Percentiles rank a stretch among this genome's conserved stretches.
phyloP scores from a whole-genome alignment of 2,329 filamentous ascomycete genomes.

The Rasamsonia emersonii region DNA sequence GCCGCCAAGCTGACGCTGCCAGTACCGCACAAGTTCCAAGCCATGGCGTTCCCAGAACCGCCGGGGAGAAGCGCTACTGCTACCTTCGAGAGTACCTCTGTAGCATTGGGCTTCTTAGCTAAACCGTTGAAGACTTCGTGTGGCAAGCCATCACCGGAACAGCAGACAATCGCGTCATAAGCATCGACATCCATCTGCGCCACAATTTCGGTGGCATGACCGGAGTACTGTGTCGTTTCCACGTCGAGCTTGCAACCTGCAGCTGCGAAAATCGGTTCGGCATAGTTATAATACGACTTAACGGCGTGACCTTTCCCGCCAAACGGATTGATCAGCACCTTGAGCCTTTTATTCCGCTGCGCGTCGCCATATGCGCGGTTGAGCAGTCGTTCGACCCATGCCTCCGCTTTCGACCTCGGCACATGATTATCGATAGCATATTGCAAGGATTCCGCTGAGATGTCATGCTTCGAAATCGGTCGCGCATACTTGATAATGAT shows the following conservation, averaged over 20 bases:
- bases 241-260: conserved; percentile 70
- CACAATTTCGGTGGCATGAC: conserved; percentile 71
- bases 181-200: conserved; percentile 66
- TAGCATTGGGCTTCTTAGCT: conserved; percentile 65
- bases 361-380: conserved; percentile 61
- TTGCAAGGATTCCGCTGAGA: conserved; percentile 53
- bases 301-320: conserved; percentile 72
- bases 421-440: conserved; percentile 52
- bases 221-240: conserved; percentile 59
- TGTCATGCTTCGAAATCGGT: conserved; percentile 48
- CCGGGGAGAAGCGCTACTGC: conserved; percentile 84
- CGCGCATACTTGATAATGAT: conserved; percentile 67
- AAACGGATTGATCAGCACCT: conserved; percentile 84
- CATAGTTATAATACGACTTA: conserved; percentile 64
- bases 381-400: conserved; percentile 59
- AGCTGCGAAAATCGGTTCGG: conserved; percentile 73
- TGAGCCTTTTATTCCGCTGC: conserved; percentile 65
- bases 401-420: conserved; percentile 40
- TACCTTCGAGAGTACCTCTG: conserved; percentile 62
- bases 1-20: conserved; percentile 66
- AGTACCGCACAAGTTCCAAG: conserved; percentile 79
- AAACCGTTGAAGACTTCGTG: conserved; percentile 95
- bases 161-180: conserved; percentile 79
- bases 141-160: conserved; percentile 84
- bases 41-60: conserved; percentile 90